These are phyloP conservation scores for Boeremia exigua DNA, from an alignment of 2,329 filamentous ascomycete genomes.

Conservation along the genomic window DNA sequence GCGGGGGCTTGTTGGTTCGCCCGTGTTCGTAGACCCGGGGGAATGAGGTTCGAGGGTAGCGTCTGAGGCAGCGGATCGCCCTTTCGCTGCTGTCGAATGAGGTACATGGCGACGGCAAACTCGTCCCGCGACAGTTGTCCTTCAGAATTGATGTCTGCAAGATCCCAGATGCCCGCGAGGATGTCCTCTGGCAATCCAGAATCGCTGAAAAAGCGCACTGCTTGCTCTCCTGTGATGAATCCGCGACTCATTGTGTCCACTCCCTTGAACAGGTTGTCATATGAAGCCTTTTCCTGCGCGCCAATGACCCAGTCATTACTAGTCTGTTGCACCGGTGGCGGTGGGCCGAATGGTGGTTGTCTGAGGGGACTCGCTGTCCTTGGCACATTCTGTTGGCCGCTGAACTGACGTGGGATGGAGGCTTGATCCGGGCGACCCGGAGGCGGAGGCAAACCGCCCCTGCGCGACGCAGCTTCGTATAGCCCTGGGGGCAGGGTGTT, in stretches of 20 bases:
- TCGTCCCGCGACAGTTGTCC: constrained; percentile 86
- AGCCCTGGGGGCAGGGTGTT: constrained; percentile 80
- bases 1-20: constrained; percentile 57
- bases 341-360: constrained; percentile 54
- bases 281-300: constrained; percentile 82
- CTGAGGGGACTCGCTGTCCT: constrained; percentile 67
- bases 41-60: constrained; percentile 82
- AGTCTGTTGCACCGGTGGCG: constrained; percentile 60
- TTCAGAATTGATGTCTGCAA: constrained; percentile 90
- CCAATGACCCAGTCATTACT: constrained; percentile 81
- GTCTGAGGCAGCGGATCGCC: constrained; percentile 72
- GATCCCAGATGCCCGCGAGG: constrained; percentile 94
- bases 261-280: constrained; percentile 83
- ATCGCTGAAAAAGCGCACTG: constrained; percentile 91
- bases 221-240: constrained; percentile 90
- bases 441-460: constrained; percentile 51
- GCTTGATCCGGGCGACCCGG: constrained; percentile 58
- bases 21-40: constrained; percentile 75
- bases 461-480: constrained; percentile 85
- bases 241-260: constrained; percentile 83
- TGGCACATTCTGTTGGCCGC: constrained; percentile 60
- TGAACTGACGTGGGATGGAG: constrained; percentile 83
- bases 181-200: constrained; percentile 87
- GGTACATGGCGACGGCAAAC: constrained; percentile 96
- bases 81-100: constrained; percentile 87